Percentiles rank a stretch among this genome's conserved stretches.
Evolutionary conservation across 495 filamentous ascomycete genomes (phyloP).

Genomic region (Cudoniella acicularis): DNA sequence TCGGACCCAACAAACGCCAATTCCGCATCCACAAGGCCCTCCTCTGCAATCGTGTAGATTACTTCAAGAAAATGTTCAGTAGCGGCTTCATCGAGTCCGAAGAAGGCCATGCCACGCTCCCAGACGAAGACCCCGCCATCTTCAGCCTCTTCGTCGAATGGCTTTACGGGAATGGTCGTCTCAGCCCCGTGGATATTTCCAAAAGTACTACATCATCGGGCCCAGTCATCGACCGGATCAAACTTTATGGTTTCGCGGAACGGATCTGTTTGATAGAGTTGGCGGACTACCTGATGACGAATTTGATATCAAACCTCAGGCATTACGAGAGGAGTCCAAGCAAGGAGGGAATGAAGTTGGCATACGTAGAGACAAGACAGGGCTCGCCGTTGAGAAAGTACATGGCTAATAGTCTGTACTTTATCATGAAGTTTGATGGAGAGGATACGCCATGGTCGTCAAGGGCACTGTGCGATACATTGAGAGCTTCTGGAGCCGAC

Average conservation of each 20-base stretch:
- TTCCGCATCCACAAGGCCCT: constrained; percentile 20
- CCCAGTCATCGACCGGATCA: neutral
- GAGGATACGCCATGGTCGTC: neutral
- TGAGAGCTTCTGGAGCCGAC: neutral
- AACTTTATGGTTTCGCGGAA: constrained; percentile 10
- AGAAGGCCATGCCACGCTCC: constrained; percentile 12
- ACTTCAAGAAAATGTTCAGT: constrained; percentile 17
- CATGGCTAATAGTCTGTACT: neutral
- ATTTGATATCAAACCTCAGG: neutral
- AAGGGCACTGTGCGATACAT: neutral
- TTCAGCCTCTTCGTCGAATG: constrained; percentile 17
- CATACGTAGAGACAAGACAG: neutral
- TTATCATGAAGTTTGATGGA: neutral
- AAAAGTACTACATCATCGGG: neutral
- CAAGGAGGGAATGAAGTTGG: neutral
- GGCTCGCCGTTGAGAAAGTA: neutral
- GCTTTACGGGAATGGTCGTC: neutral
- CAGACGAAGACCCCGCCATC: constrained; percentile 34
- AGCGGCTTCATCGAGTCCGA: constrained; percentile 16
- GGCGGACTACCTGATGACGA: constrained; percentile 5
- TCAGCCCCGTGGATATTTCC: neutral
- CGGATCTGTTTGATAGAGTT: constrained; percentile 1
- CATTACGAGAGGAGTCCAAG: neutral
- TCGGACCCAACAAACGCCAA: constrained; percentile 12
- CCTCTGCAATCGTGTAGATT: constrained; percentile 16